Evolutionary conservation across 305 asterid genomes (phyloP), one percentile per base, ranked within the genome.

Genomic region (Plantago lanceolata): DNA sequence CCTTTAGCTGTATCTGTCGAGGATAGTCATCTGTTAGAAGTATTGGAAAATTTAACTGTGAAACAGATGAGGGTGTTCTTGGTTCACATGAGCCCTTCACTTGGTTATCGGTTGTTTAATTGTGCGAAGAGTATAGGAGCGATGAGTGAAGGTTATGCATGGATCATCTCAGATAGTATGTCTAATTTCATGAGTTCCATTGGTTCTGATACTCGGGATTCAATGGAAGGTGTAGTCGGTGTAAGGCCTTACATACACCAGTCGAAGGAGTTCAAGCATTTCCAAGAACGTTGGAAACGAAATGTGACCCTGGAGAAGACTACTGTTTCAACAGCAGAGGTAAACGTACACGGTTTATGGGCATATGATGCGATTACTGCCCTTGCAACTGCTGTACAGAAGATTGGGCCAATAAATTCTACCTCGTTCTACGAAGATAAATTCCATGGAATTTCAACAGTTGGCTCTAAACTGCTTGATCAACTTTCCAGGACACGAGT

Each of bases 331-430:
- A 21, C 20, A 3, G 63, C 50, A 60, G 84, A 76, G 26, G 19
- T 76, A 15, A 84, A 78, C 40, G 48, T 68, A 8, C 78, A 80
- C 56, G 88, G 86, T 15, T 40, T 84, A 4, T 78, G 83, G 86
- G 88, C 85, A 1, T 82, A 84, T n/a, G 91, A 84, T 59, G 59
- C 82, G 9, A 19, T 76, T 8, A 66, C 72, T 4, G 82, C 84
- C 24, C 70, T 82, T 8, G 88, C 88, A 37, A 29, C 49, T 18
- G 79, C 91, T 2, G 48, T 44, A 0, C 88, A 82, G 59, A 80
- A 70, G 24, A 56, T 45, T 21, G 57, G 60, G 2, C 65, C 68
- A 3, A 1, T 28, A 19, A 55, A 69, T 14, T 64, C 66, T 5
- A 69, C 52, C 51, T 68, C 8, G 3, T 48, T 33, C 6, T n/a